Percentiles rank a stretch among this genome's conserved stretches.
These are phyloP conservation scores for Porcisia hertigi DNA, from an alignment of 208 protist species.

Conservation along the genomic window DNA sequence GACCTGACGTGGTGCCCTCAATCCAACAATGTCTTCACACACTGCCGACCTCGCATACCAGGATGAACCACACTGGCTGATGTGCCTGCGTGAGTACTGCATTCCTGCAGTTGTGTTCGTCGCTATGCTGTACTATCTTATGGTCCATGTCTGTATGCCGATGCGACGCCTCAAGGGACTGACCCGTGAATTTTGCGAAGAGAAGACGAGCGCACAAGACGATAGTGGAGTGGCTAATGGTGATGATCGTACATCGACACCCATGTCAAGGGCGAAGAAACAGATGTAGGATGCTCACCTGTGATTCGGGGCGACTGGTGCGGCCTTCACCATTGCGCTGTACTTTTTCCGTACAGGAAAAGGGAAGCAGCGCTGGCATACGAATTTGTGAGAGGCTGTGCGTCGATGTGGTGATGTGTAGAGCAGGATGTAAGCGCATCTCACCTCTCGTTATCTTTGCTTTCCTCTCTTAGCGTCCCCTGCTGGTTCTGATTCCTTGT, in stretches of 20 bases:
- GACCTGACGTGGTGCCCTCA: background rate
- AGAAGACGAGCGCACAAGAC: background rate
- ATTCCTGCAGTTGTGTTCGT: slow-evolving; percentile 57
- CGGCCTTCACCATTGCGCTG: background rate
- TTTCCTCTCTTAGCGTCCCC: background rate
- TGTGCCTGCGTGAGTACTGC: slow-evolving; percentile 63
- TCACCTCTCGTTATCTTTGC: background rate
- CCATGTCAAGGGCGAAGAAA: background rate
- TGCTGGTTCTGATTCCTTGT: background rate
- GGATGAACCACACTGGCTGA: slow-evolving; percentile 43
- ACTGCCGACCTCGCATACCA: slow-evolving; percentile 15
- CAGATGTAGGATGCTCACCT: background rate
- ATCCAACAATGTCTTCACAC: background rate
- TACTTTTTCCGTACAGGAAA: background rate
- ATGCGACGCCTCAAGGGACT: slow-evolving; percentile 40
- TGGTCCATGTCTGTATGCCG: slow-evolving; percentile 43
- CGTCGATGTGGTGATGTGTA: background rate
- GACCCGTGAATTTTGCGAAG: slow-evolving; percentile 17
- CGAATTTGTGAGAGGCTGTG: background rate
- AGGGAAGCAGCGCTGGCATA: background rate
- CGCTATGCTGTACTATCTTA: slow-evolving; percentile 48
- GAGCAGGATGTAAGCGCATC: background rate
- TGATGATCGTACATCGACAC: background rate
- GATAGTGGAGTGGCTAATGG: background rate
- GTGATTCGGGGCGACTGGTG: background rate